These are phyloP conservation scores for Grifola frondosa DNA, from an alignment of 1,284 basidiomycete genomes.

Conservation along the genomic window DNA sequence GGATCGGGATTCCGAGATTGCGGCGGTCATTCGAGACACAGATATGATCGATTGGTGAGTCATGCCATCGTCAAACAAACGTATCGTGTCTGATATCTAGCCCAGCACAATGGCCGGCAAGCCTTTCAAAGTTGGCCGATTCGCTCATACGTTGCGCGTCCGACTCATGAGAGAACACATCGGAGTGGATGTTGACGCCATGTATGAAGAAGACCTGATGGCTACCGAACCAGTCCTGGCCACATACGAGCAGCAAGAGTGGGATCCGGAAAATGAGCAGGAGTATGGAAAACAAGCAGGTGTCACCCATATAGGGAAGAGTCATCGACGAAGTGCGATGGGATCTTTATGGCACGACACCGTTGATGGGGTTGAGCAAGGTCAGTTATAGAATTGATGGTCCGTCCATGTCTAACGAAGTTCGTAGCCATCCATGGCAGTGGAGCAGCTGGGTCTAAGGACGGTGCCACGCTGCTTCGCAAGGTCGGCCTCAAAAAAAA, in stretches of 20 bases:
- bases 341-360: slow-evolving; percentile 39
- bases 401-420: neutral
- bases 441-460: slow-evolving; percentile 38
- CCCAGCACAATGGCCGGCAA: slow-evolving; percentile 88
- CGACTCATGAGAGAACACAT: slow-evolving; percentile 97
- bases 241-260: slow-evolving; percentile 58
- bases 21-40: slow-evolving; percentile 91
- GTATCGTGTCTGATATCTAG: slow-evolving; percentile 10
- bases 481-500: slow-evolving; percentile 46
- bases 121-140: slow-evolving; percentile 94
- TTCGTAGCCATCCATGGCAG: slow-evolving; percentile 43
- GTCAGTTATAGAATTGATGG: slow-evolving; percentile 32
- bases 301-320: slow-evolving; percentile 34
- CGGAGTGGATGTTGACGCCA: slow-evolving; percentile 90
- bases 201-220: slow-evolving; percentile 79
- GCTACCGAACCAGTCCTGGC: slow-evolving; percentile 51
- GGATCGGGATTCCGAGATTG: slow-evolving; percentile 95
- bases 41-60: slow-evolving; percentile 90
- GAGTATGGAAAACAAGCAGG: slow-evolving; percentile 41
- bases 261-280: slow-evolving; percentile 85
- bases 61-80: neutral
- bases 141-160: slow-evolving; percentile 92
- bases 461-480: slow-evolving; percentile 37
- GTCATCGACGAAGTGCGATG: slow-evolving; percentile 36
- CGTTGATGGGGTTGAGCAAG: slow-evolving; percentile 46